Base-by-base conservation (phyloP, 1,284 basidiomycete genomes). In the Thecaphora thlaspeos region DNA sequence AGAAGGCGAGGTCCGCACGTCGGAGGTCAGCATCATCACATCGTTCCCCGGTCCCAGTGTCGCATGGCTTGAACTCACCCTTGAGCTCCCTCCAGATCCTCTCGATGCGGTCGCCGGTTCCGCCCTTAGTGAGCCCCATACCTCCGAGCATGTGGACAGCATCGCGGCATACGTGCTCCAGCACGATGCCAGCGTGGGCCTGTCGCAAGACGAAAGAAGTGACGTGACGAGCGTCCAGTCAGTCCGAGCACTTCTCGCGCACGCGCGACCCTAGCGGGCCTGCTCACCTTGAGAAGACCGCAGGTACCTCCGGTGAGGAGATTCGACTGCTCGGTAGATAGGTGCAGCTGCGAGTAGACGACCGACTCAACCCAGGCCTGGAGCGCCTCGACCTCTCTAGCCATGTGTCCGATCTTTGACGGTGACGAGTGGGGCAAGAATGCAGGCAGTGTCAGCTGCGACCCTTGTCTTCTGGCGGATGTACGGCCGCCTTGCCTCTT, bases 71-170 rank as follows among this genome's bases (percentile, higher is more conserved):
- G 0, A 14, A 28, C 57, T 60, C 34, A 60, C 58, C 47, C 48
- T 73, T 71, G 43, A 69, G 41, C 41, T 71, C 71, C 2, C 71
- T 41, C 53, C 61, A 73, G 46, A 73, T 56, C 15, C 67, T 44
- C 47, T 73, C 71, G 42, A 73, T 67, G 2, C 71, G 45, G 14
- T 66, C 71, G n/a, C 69, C 71, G 5, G 69, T 51, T 1, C 71
- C 69, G 19, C 66, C 66, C 40, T 63, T 64, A 4, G 71, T 73
- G 24, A 71, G 23, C 5, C 69, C 69, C 66, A 70, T 67, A 12
- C 71, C 71, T 12, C 71, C 71, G 9, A 73, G 36, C 41, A 71
- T 28, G 32, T 70, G 61, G 21, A 67, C 55, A 11, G 67, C 49
- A 43, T 71, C 69, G 8, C 68, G 30, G 28, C 53, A 58, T 8